Evolutionary conservation across 345 rosid genomes (phyloP), one percentile per base, ranked within the genome.

Genomic region (Boechera retrofracta): DNA sequence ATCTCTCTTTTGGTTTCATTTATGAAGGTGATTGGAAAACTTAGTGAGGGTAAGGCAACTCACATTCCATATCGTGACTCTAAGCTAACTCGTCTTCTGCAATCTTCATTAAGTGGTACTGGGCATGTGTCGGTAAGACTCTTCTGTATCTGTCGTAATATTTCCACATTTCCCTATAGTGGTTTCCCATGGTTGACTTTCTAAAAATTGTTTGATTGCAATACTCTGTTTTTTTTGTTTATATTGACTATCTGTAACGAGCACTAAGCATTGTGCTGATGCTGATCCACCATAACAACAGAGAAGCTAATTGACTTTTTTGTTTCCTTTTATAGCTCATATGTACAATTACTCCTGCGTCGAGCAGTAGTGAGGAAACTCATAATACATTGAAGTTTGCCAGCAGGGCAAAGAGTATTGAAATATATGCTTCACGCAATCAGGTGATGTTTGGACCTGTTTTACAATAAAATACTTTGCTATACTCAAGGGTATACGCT

Each of bases 11-110:
- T 72, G 70, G 56, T 77, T 84, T 65, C 32, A 61, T 53, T 8
- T 82, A 44, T 87, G 81, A 80, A 96, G 99, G 99, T 96, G 32
- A 96, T 96, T 48, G 98, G 99, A 76, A 96, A 96, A 79, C 80
- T 96, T 77, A 96, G 98, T 71, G 99, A 96, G 81, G 99, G 99
- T 67, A 96, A 87, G 87, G 96, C 97, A 72, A 93, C 95, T 80
- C 99, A 96, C 83, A 97, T 96, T 84, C 99, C 99, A 31, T 96
- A 89, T 83, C 89, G 99, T 51, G 99, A 96, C 80, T 96, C 99
- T 51, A 96, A 96, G 84, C 97, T 96, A 57, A 96, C 99, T 28
- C 97, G 99, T 45, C 99, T 96, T 84, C 81, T 96, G 86, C 99
- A 96, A 78, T 91, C 99, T 76, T 96, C 99, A 11, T 67, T 96